Evolutionary conservation across 225 moss, liverwort and hornwort genomes (phyloP).

Genomic region (Takakia lepidozioides): DNA sequence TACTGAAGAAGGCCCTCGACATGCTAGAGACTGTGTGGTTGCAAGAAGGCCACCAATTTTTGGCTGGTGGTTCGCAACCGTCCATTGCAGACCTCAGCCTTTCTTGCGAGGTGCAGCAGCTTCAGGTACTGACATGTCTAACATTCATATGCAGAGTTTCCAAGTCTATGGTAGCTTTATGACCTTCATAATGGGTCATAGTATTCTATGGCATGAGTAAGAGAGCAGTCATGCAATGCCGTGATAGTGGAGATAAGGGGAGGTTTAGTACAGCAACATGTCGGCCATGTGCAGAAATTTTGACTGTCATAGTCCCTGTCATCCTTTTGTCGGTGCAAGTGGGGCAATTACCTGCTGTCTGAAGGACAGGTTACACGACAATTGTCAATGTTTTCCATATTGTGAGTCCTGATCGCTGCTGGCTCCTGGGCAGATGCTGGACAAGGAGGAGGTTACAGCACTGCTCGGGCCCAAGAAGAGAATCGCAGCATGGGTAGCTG

Average conservation of each 20-base stretch:
- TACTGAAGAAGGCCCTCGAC: constrained; percentile 1
- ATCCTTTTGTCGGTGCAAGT: not conserved
- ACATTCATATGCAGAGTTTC: not conserved
- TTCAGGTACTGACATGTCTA: constrained; percentile 9
- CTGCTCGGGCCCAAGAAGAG: constrained; percentile 3
- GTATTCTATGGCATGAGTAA: too few species aligned
- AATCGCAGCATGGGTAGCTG: constrained; percentile 5
- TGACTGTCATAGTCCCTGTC: not conserved
- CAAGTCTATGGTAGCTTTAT: not conserved
- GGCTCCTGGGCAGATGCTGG: constrained; percentile 4
- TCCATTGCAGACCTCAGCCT: constrained; percentile 5
- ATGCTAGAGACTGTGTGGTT: constrained; percentile 6
- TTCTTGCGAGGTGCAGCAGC: constrained; percentile 7
- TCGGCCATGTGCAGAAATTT: too few species aligned
- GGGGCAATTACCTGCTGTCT: not conserved
- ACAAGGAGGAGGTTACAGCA: not conserved
- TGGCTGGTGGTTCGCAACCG: constrained; percentile 1
- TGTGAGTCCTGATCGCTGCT: not conserved
- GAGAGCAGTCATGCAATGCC: too few species aligned
- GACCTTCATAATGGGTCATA: too few species aligned
- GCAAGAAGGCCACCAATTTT: constrained; percentile 11
- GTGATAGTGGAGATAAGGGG: too few species aligned
- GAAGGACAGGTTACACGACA: too few species aligned
- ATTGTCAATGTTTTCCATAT: too few species aligned
- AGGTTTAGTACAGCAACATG: too few species aligned